These are phyloP conservation scores for Aschersonia sp. DNA, from an alignment of 2,329 filamentous ascomycete genomes.

Conservation along the genomic window DNA sequence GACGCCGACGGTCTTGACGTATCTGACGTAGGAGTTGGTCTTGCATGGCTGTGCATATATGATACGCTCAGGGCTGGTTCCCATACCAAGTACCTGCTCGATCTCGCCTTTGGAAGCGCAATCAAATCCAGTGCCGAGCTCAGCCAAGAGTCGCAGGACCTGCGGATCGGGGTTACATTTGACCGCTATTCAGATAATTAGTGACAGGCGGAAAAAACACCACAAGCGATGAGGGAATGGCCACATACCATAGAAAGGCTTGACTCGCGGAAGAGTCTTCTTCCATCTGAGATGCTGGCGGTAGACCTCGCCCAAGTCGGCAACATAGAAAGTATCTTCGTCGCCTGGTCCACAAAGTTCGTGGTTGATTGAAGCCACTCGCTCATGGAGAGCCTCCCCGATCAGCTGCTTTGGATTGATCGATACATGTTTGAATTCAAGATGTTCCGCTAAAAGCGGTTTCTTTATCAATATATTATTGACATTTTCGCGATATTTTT, in stretches of 20 bases:
- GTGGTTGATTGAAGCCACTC: slow-evolving; percentile 71
- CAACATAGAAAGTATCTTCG: slow-evolving; percentile 96
- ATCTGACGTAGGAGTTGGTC: slow-evolving; percentile 94
- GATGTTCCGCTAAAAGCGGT: slow-evolving; percentile 21
- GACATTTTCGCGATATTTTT: slow-evolving; percentile 34
- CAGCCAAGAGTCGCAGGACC: slow-evolving; percentile 75
- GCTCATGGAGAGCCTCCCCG: slow-evolving; percentile 72
- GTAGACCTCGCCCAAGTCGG: slow-evolving; percentile 95
- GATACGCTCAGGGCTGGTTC: slow-evolving; percentile 77
- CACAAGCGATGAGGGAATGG: not conserved
- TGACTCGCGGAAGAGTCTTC: slow-evolving; percentile 79
- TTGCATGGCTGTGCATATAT: slow-evolving; percentile 99
- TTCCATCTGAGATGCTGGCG: slow-evolving; percentile 98
- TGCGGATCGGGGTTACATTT: slow-evolving; percentile 96
- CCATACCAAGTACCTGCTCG: slow-evolving; percentile 73
- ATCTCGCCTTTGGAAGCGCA: slow-evolving; percentile 98
- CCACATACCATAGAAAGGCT: slow-evolving; percentile 80
- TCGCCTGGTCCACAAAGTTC: slow-evolving; percentile 83
- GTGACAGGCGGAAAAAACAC: not conserved
- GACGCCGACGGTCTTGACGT: slow-evolving; percentile 70
- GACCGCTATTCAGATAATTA: slow-evolving; percentile 46
- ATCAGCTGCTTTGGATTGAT: slow-evolving; percentile 63
- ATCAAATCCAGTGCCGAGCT: slow-evolving; percentile 88
- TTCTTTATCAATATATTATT: slow-evolving; percentile 33
- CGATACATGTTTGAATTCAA: slow-evolving; percentile 25